Evolutionary conservation across 1,284 basidiomycete species (phyloP).

Genomic region (Rhizoctonia solani): DNA sequence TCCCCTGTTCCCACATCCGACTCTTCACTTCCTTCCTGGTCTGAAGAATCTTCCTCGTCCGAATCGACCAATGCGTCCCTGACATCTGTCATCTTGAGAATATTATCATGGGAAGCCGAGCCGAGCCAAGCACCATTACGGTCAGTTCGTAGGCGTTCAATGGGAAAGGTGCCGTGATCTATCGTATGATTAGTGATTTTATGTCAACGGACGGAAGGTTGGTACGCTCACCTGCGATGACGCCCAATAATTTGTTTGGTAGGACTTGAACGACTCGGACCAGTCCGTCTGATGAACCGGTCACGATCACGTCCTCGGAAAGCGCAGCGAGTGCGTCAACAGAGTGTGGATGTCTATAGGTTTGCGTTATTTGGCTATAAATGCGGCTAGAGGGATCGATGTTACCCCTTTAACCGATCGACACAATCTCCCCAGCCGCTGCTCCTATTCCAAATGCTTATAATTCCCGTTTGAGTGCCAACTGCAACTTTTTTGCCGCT

Average conservation of each 20-base stretch:
- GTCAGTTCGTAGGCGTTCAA: constrained; percentile 70
- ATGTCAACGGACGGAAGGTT: constrained; percentile 76
- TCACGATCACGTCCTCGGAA: constrained; percentile 71
- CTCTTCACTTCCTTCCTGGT: too few species aligned
- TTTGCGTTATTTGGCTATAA: neutral
- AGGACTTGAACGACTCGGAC: constrained; percentile 88
- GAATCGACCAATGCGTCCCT: constrained; percentile 61
- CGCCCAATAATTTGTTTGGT: constrained; percentile 87
- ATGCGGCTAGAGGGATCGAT: neutral
- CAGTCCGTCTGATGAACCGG: constrained; percentile 92
- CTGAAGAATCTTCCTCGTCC: constrained; percentile 52
- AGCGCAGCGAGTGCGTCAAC: constrained; percentile 70
- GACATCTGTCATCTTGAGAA: constrained; percentile 83
- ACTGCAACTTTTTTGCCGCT: constrained; percentile 82
- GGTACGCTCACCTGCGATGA: constrained; percentile 93
- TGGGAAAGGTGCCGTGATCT: constrained; percentile 88
- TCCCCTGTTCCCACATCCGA: constrained; percentile 33
- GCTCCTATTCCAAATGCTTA: constrained; percentile 86
- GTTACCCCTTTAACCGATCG: constrained; percentile 86
- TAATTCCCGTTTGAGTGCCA: constrained; percentile 88
- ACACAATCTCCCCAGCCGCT: constrained; percentile 92
- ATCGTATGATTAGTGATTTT: constrained; percentile 46
- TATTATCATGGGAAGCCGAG: constrained; percentile 92
- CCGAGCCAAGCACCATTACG: constrained; percentile 78
- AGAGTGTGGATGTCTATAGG: constrained; percentile 76